Conservation (phyloP, 2,329 filamentous ascomycete species). For the Colletotrichum sp. region DNA sequence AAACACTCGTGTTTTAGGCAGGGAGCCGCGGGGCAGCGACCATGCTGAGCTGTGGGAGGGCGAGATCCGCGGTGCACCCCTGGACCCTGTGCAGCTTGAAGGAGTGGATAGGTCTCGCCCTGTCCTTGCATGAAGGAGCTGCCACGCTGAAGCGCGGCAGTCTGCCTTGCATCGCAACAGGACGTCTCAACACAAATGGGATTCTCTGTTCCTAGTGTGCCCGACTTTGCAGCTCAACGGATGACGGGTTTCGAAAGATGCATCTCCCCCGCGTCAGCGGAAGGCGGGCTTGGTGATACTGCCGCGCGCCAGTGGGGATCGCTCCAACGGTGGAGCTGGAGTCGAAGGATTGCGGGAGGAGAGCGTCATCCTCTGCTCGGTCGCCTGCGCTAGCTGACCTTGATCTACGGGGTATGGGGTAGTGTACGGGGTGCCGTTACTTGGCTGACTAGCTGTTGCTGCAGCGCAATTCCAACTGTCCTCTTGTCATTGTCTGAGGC, state of each 20-base stretch:
- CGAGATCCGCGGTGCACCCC: background rate
- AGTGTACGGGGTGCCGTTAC: background rate
- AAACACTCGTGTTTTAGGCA: background rate
- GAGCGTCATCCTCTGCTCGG: background rate
- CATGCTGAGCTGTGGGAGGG: background rate
- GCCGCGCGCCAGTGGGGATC: background rate
- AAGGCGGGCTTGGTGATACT: background rate
- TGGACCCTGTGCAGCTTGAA: conserved; percentile 1
- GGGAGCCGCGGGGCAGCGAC: background rate
- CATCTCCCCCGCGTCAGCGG: background rate
- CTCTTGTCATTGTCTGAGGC: background rate
- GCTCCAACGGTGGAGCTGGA: background rate
- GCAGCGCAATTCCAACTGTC: background rate
- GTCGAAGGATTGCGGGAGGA: background rate
- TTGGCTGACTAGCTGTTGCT: background rate
- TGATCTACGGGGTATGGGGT: conserved; percentile 3
- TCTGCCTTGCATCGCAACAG: background rate
- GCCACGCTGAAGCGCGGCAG: background rate
- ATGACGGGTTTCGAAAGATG: background rate
- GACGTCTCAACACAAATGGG: background rate
- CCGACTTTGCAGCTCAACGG: conserved; percentile 8
- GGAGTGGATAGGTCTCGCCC: background rate
- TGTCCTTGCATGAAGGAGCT: conserved; percentile 11
- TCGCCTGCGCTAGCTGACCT: background rate
- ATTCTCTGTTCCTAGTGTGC: background rate